phyloP scores from a whole-genome alignment of 805 yeast genomes.

The Huiozyma sinensis region DNA sequence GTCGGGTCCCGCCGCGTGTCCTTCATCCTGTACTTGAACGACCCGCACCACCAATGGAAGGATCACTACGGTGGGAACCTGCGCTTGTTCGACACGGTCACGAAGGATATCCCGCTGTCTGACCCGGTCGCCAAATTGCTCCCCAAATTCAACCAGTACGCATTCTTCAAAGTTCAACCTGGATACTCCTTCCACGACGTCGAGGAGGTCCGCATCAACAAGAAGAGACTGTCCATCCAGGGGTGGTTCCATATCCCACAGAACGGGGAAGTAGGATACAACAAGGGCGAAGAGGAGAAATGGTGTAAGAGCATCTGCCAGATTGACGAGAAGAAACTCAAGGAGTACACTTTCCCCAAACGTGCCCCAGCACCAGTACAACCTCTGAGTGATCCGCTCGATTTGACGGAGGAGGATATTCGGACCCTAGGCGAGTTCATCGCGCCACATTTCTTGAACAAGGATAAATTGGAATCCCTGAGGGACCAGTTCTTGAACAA shows the following conservation, averaged over 20 bases:
- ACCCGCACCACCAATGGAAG: conserved; percentile 84
- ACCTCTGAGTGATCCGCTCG: conserved; percentile 1
- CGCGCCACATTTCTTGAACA: conserved; percentile 40
- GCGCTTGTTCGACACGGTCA: conserved; percentile 74
- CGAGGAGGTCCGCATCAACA: conserved; percentile 88
- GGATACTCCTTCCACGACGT: conserved; percentile 97
- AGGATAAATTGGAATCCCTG: conserved; percentile 32
- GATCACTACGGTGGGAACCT: conserved; percentile 89
- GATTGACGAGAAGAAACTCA: conserved; percentile 62
- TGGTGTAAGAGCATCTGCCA: conserved; percentile 59
- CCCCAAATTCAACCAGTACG: conserved; percentile 93
- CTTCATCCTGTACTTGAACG: conserved; percentile 85
- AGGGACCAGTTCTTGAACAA: conserved; percentile 49
- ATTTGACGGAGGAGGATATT: conserved; percentile 33
- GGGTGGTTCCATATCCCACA: conserved; percentile 99
- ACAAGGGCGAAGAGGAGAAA: conserved; percentile 68
- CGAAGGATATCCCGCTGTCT: conserved; percentile 80
- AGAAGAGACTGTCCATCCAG: conserved; percentile 83
- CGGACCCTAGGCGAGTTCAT: conserved; percentile 44
- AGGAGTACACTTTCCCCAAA: conserved; percentile 76
- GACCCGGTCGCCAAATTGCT: conserved; percentile 61
- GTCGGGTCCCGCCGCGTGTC: conserved; percentile 91
- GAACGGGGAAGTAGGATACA: conserved; percentile 75
- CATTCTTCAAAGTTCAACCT: conserved; percentile 92
- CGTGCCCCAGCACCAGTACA: conserved; percentile 2